Evolutionary conservation across 176 grass and related monocot species (phyloP).

Genomic region (Panicum miliaceum): DNA sequence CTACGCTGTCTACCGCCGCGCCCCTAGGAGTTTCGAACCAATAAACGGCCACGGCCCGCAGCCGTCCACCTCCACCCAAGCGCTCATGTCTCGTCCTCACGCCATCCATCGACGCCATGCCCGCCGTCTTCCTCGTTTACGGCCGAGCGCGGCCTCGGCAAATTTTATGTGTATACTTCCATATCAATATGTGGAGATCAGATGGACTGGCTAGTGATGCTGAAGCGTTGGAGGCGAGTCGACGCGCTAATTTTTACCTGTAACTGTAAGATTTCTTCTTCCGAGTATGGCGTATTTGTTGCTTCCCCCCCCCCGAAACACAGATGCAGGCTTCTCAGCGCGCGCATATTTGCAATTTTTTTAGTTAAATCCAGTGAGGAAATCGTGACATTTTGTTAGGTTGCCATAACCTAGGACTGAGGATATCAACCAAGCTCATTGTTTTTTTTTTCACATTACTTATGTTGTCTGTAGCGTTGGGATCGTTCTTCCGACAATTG

Average conservation of each 20-base stretch:
- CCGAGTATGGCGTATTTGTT: neutral
- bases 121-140: neutral
- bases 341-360: neutral
- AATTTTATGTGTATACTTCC: neutral
- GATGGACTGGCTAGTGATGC: neutral
- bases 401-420: neutral
- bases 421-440: neutral
- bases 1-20: neutral
- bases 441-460: too few species aligned
- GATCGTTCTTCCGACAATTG: slow-evolving; percentile 49
- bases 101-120: neutral
- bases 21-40: neutral
- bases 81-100: neutral
- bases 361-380: neutral
- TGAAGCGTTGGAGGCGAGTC: neutral
- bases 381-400: neutral
- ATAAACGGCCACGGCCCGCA: neutral
- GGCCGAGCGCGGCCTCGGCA: neutral
- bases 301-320: neutral
- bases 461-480: slow-evolving; percentile 40
- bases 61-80: neutral
- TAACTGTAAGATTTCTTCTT: neutral
- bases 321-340: too few species aligned
- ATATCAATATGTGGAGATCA: neutral
- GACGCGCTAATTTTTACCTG: neutral